Conservation (phyloP, 2,329 filamentous ascomycete genomes). For the Cladosporium sp. region DNA sequence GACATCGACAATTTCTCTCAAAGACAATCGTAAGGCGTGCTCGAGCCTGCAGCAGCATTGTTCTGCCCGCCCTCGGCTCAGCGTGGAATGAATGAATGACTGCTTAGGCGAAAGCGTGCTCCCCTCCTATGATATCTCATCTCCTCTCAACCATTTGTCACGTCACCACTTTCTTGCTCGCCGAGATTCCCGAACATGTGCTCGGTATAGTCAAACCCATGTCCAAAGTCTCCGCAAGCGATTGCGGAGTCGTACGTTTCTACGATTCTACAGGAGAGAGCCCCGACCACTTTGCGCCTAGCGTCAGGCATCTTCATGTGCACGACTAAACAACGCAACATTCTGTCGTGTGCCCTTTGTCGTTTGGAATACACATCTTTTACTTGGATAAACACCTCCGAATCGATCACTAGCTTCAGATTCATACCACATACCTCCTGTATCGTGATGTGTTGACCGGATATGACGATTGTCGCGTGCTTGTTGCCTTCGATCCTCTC, state of each 20-base stretch:
- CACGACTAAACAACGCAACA: background rate
- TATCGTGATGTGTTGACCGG: background rate
- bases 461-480: background rate
- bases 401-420: background rate
- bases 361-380: background rate
- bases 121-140: background rate
- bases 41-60: constrained; percentile 1
- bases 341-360: background rate
- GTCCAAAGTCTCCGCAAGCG: constrained; percentile 18
- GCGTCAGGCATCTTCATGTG: background rate
- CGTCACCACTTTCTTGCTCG: constrained; percentile 5
- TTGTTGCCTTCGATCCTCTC: background rate
- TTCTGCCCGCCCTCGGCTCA: background rate
- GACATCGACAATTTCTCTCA: background rate
- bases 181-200: constrained; percentile 9
- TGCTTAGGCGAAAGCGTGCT: background rate
- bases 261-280: background rate
- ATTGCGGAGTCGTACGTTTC: constrained; percentile 10
- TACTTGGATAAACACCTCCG: background rate
- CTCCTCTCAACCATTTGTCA: constrained; percentile 17
- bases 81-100: background rate
- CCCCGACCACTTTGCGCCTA: background rate
- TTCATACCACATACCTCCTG: background rate
- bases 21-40: constrained; percentile 12
- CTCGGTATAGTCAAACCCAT: constrained; percentile 12